phyloP scores from a whole-genome alignment of 139 green algal genomes.

The Chloropicon primus region DNA sequence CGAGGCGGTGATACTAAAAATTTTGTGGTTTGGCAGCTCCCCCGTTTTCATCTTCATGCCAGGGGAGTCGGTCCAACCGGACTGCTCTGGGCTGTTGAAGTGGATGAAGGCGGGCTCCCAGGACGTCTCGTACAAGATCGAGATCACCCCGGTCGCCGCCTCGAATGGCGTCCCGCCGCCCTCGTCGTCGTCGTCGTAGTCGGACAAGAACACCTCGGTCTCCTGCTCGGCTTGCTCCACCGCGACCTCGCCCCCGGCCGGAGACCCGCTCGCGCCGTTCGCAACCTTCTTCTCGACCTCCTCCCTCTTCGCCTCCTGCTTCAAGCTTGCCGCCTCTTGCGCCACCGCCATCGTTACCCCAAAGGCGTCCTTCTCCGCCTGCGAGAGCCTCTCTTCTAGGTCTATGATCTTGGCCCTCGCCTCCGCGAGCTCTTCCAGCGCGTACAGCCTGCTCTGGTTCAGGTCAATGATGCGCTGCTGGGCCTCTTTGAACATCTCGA shows the following conservation, averaged over 20 bases:
- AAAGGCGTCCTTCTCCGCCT: neutral
- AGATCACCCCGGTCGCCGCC: neutral
- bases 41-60: constrained; percentile 1
- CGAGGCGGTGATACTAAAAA: neutral
- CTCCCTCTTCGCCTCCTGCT: neutral
- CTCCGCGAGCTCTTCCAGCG: neutral
- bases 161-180: neutral
- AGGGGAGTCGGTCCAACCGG: neutral
- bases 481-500: constrained; percentile 3
- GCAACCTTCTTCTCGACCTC: neutral
- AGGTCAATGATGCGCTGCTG: constrained; percentile 6
- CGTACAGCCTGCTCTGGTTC: constrained; percentile 5
- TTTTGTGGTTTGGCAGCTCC: neutral
- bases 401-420: constrained; percentile 1
- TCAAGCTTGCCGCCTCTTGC: neutral
- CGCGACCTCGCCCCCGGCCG: neutral
- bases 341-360: neutral
- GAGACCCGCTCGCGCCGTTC: neutral
- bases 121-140: neutral
- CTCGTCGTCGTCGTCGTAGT: neutral
- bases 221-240: neutral
- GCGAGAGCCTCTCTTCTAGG: neutral
- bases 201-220: too few species aligned
- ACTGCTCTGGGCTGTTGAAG: neutral
- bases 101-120: constrained; percentile 1